These are phyloP conservation scores for Mycena crocata DNA, from an alignment of 768 basidiomycete genomes.

Conservation along the genomic window DNA sequence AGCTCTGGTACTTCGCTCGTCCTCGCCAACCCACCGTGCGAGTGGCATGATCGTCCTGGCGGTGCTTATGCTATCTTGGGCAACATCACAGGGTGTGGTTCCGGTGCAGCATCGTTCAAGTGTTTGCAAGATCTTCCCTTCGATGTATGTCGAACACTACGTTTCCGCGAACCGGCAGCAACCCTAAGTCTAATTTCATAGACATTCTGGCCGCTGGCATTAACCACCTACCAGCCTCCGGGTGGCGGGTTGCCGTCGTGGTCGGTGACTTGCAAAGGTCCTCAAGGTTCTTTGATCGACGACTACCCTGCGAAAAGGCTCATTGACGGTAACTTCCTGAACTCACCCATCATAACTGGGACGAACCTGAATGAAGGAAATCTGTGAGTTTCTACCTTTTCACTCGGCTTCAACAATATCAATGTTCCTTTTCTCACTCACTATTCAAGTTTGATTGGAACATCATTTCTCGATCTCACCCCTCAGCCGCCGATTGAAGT, in stretches of 20 bases:
- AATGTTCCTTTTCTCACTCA: too few relatives aligned
- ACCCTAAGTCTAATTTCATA: too few relatives aligned
- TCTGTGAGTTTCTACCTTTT: too few relatives aligned
- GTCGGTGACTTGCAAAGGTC: slow-evolving; percentile 5
- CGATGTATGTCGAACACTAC: too few relatives aligned
- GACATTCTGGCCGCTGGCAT: too few relatives aligned
- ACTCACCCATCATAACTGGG: too few relatives aligned
- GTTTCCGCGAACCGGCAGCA: not conserved
- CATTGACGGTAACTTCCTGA: not conserved
- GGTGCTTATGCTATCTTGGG: slow-evolving; percentile 9
- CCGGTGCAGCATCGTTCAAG: slow-evolving; percentile 3
- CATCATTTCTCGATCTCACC: too few relatives aligned
- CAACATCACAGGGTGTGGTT: slow-evolving; percentile 13
- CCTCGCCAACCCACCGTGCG: slow-evolving; percentile 6
- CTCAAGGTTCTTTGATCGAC: slow-evolving; percentile 6
- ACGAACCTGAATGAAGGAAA: too few relatives aligned
- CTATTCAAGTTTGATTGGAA: too few relatives aligned
- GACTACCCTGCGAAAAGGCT: slow-evolving; percentile 3
- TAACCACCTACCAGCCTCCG: not conserved
- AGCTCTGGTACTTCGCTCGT: slow-evolving; percentile 15
- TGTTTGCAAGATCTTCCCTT: slow-evolving; percentile 9
- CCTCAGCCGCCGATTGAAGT: too few relatives aligned
- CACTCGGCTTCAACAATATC: too few relatives aligned
- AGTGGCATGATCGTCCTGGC: slow-evolving; percentile 19
- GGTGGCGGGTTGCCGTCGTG: not conserved